These are phyloP conservation scores for Gonium pectorale DNA, from an alignment of 139 green algal genomes.

Conservation along the genomic window DNA sequence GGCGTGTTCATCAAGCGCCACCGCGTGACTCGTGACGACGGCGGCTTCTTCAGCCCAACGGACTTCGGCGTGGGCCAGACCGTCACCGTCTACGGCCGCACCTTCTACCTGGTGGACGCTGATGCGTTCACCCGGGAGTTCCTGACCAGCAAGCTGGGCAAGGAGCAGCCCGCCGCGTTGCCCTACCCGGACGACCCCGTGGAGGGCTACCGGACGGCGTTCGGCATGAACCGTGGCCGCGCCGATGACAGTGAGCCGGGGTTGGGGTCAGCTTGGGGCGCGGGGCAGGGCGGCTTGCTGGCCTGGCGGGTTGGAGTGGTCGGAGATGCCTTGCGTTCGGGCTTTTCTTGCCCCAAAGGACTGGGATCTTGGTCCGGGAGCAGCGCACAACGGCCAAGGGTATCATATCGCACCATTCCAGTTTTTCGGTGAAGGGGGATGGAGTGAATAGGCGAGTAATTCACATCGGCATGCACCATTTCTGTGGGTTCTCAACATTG, in stretches of 20 bases:
- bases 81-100: conserved; percentile 82
- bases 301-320: no score
- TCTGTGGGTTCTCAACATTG: no score
- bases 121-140: conserved; percentile 86
- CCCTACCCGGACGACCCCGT: conserved; percentile 76
- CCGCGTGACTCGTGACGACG: conserved; percentile 72
- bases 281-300: no score
- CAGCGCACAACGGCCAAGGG: no score
- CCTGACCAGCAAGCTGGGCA: conserved; percentile 47
- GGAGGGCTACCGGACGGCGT: conserved; percentile 61
- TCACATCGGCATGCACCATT: no score
- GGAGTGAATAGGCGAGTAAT: no score
- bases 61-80: conserved; percentile 84
- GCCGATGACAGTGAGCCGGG: conserved; percentile 19
- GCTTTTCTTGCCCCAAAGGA: no score
- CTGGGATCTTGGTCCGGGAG: no score
- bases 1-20: conserved; percentile 90
- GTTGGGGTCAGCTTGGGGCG: no score
- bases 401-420: no score
- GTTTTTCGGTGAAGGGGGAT: no score
- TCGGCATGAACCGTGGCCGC: conserved; percentile 56
- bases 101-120: conserved; percentile 81
- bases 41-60: conserved; percentile 53
- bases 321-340: no score
- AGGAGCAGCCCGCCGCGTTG: conserved; percentile 54